These are phyloP conservation scores for Gamsiella multidivaricata DNA, from an alignment of 192 early-diverging fungal species.

Conservation along the genomic window DNA sequence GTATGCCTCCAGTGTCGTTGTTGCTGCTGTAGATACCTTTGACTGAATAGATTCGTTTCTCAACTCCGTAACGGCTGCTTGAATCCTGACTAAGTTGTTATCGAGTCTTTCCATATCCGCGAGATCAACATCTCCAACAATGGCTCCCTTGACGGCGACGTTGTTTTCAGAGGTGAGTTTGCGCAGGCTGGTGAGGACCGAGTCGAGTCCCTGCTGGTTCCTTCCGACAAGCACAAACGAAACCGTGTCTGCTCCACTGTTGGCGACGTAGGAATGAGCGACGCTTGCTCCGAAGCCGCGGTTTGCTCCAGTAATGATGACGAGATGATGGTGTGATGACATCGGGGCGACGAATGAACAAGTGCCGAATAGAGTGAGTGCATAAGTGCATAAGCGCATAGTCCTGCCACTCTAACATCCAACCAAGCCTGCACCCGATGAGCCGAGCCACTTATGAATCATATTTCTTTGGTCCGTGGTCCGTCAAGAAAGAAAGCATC, in stretches of 20 bases:
- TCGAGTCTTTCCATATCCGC: slow-evolving; percentile 23
- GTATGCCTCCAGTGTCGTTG: too few relatives aligned
- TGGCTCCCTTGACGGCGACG: slow-evolving; percentile 21
- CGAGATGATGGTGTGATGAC: slow-evolving; percentile 47
- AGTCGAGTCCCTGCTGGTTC: slow-evolving; percentile 39
- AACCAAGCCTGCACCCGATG: too few relatives aligned
- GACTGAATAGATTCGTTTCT: slow-evolving; percentile 22
- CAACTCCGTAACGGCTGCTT: slow-evolving; percentile 10
- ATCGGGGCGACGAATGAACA: too few relatives aligned
- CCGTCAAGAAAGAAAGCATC: too few relatives aligned
- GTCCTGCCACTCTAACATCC: too few relatives aligned
- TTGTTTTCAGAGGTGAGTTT: not conserved
- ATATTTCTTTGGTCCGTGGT: too few relatives aligned
- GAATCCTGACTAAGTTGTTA: slow-evolving; percentile 27
- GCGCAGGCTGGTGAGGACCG: slow-evolving; percentile 27
- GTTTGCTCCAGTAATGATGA: slow-evolving; percentile 74
- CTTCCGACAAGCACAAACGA: slow-evolving; percentile 73
- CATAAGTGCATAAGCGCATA: too few relatives aligned
- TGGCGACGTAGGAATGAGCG: slow-evolving; percentile 52
- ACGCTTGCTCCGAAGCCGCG: slow-evolving; percentile 72
- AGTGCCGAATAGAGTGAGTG: too few relatives aligned
- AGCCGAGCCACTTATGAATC: too few relatives aligned
- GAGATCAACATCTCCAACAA: slow-evolving; percentile 49
- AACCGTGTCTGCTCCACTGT: slow-evolving; percentile 31
- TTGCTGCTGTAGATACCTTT: slow-evolving; percentile 1